Percentiles rank a stretch among this genome's conserved stretches.
Conservation (phyloP, 1,284 basidiomycete species). For the Malassezia dermatis region DNA sequence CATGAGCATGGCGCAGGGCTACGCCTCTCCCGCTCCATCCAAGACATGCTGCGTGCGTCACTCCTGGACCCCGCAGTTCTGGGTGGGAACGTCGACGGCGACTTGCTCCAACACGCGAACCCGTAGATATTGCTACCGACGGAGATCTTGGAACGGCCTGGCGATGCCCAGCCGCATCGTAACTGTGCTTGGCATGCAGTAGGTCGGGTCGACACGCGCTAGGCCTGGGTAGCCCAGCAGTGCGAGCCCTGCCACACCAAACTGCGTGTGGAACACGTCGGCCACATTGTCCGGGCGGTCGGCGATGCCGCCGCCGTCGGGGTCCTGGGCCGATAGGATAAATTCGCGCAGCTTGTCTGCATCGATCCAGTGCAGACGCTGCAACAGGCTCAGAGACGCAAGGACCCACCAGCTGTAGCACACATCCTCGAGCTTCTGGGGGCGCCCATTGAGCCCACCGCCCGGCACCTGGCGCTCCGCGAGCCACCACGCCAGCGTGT, state of each 20-base stretch:
- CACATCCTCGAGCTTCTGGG: constrained; percentile 95
- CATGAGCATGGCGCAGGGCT: not conserved
- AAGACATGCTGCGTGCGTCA: not conserved
- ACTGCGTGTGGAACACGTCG: constrained; percentile 91
- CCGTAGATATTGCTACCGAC: not conserved
- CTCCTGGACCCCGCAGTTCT: not conserved
- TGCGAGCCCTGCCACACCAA: constrained; percentile 82
- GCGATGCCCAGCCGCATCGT: constrained; percentile 50
- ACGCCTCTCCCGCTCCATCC: constrained; percentile 2
- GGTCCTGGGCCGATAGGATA: constrained; percentile 83
- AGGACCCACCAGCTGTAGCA: constrained; percentile 98
- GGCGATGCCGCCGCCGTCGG: constrained; percentile 81
- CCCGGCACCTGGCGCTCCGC: constrained; percentile 82
- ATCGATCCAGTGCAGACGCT: constrained; percentile 81
- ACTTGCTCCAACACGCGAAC: not conserved
- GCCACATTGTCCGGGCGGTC: constrained; percentile 86
- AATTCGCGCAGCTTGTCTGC: constrained; percentile 66
- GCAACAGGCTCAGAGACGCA: constrained; percentile 72
- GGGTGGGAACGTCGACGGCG: not conserved
- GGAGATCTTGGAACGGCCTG: constrained; percentile 23
- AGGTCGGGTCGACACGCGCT: constrained; percentile 78
- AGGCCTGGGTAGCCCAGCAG: constrained; percentile 77
- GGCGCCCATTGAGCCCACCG: constrained; percentile 87
- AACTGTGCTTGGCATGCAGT: constrained; percentile 78
- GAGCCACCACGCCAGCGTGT: constrained; percentile 76